phyloP scores from a whole-genome alignment of 2,329 filamentous ascomycete genomes.

The Calonectria multiphialidica region DNA sequence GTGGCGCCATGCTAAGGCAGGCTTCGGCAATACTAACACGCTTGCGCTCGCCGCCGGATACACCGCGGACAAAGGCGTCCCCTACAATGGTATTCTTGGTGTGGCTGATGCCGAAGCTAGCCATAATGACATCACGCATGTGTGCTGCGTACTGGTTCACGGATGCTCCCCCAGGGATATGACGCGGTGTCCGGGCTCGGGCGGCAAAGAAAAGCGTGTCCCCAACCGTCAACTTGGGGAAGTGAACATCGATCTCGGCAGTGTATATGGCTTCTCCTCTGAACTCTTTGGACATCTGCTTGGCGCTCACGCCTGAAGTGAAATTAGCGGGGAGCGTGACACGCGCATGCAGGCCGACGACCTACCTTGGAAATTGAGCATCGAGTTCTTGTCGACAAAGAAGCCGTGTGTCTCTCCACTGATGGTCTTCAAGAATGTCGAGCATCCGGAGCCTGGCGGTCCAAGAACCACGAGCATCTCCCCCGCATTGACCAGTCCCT shows the following conservation, averaged over 20 bases:
- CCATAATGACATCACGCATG: conserved; percentile 69
- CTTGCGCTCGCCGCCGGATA: conserved; percentile 83
- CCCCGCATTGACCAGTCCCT: conserved; percentile 41
- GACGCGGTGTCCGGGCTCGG: conserved; percentile 75
- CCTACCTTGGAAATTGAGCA: conserved; percentile 65
- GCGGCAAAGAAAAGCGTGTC: conserved; percentile 63
- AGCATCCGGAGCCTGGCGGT: conserved; percentile 48
- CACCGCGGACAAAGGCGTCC: conserved; percentile 76
- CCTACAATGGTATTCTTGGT: conserved; percentile 80
- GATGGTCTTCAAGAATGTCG: conserved; percentile 69
- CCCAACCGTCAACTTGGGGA: conserved; percentile 74
- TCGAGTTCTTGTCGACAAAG: conserved; percentile 35
- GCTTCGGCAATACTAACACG: conserved; percentile 84
- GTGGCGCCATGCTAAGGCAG: conserved; percentile 34
- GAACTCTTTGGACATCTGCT: conserved; percentile 57
- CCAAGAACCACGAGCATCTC: conserved; percentile 57
- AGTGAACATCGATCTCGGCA: conserved; percentile 68
- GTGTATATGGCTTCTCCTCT: conserved; percentile 57
- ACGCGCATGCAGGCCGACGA: too few species aligned
- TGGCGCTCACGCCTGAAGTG: conserved; percentile 39
- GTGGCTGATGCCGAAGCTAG: conserved; percentile 82
- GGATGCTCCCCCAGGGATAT: conserved; percentile 51
- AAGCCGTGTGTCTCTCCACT: conserved; percentile 62
- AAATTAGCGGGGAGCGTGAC: neutral
- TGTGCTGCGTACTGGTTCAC: conserved; percentile 36